These are phyloP conservation scores for Scheffersomyces ergatensis DNA, from an alignment of 805 yeast genomes.

Conservation along the genomic window DNA sequence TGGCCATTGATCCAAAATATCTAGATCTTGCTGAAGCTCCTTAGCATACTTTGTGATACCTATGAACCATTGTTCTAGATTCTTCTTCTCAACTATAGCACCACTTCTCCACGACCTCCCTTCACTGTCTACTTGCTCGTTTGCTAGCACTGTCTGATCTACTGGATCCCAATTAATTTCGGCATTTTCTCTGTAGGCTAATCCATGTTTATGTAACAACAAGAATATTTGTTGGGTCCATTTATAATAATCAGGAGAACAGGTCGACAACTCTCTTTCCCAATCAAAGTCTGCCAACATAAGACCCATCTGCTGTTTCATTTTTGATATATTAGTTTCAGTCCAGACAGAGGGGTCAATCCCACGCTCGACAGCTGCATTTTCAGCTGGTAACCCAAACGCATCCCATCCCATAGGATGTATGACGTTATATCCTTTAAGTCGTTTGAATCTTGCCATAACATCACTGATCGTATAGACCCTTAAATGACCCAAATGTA, in stretches of 20 bases:
- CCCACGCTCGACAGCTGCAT: conserved; percentile 89
- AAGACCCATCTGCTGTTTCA: conserved; percentile 76
- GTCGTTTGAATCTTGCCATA: conserved; percentile 71
- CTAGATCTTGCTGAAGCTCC: conserved; percentile 63
- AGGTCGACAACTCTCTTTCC: conserved; percentile 87
- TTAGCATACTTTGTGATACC: conserved; percentile 82
- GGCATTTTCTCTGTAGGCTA: conserved; percentile 84
- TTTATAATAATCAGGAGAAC: conserved; percentile 82
- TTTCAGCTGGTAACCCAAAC: conserved; percentile 97
- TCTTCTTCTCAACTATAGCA: conserved; percentile 81
- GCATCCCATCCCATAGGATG: conserved; percentile 99
- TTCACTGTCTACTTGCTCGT: conserved; percentile 87
- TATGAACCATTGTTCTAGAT: conserved; percentile 89
- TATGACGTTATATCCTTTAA: conserved; percentile 73
- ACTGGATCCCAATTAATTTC: conserved; percentile 98
- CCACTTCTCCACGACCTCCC: conserved; percentile 98
- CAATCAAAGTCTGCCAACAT: conserved; percentile 91
- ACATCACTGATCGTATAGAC: conserved; percentile 91
- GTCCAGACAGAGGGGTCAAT: conserved; percentile 87
- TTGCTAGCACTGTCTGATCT: conserved; percentile 91
- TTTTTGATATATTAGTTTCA: conserved; percentile 66
- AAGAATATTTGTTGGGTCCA: conserved; percentile 90
- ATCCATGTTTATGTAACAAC: conserved; percentile 66
- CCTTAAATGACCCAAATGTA: conserved; percentile 92
- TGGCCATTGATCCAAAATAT: conserved; percentile 75